Conservation (phyloP, 2,329 filamentous ascomycete genomes). For the Uncinocarpus reesii region DNA sequence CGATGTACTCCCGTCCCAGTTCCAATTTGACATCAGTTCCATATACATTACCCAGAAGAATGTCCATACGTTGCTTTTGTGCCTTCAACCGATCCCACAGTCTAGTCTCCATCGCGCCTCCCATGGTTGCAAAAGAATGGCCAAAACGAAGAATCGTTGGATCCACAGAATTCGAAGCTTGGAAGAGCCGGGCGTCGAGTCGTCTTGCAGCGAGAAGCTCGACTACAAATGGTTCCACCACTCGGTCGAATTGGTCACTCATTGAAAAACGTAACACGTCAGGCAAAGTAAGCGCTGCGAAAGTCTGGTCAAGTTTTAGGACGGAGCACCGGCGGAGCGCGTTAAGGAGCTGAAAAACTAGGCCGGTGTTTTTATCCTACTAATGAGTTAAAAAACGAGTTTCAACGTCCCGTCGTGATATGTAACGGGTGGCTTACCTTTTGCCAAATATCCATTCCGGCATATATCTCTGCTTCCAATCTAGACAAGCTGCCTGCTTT, state of each 20-base stretch:
- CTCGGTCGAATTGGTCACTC: slow-evolving; percentile 20
- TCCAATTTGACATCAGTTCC: slow-evolving; percentile 47
- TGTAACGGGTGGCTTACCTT: slow-evolving; percentile 34
- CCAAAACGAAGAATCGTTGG: slow-evolving; percentile 47
- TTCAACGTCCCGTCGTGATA: slow-evolving; percentile 15
- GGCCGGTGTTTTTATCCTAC: slow-evolving; percentile 59
- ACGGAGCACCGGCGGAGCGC: slow-evolving; percentile 70
- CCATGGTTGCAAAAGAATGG: slow-evolving; percentile 20
- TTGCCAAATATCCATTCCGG: slow-evolving; percentile 50
- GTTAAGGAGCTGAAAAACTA: slow-evolving; percentile 58
- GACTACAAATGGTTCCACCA: slow-evolving; percentile 29
- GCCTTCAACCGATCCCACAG: slow-evolving; percentile 29
- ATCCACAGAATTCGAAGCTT: slow-evolving; percentile 29
- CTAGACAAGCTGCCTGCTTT: slow-evolving; percentile 47
- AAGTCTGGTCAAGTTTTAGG: slow-evolving; percentile 60
- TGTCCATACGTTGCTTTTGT: slow-evolving; percentile 43
- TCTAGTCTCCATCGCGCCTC: background rate
- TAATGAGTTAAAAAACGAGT: slow-evolving; percentile 11
- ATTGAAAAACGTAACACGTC: slow-evolving; percentile 34
- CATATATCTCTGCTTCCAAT: slow-evolving; percentile 55
- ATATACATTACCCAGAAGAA: slow-evolving; percentile 43
- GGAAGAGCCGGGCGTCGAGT: slow-evolving; percentile 43
- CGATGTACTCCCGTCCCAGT: slow-evolving; percentile 50
- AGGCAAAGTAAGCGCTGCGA: slow-evolving; percentile 51
- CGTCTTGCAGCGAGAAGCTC: slow-evolving; percentile 42